Percentiles rank a stretch among this genome's conserved stretches.
Conservation (phyloP, 352 stramenopile species). For the Phytophthora cactorum region DNA sequence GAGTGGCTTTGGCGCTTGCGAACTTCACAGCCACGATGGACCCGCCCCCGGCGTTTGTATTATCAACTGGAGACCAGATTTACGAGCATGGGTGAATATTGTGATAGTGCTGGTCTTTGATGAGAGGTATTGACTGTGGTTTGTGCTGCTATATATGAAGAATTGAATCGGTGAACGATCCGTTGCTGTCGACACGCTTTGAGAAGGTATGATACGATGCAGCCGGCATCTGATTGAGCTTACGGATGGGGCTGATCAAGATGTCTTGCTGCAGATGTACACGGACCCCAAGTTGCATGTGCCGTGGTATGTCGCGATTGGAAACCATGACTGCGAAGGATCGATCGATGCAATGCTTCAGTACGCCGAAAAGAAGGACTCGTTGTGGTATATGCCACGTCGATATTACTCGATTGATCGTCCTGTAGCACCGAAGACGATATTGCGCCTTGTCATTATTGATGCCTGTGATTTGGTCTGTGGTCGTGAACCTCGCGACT, state of each 20-base stretch:
- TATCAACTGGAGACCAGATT: constrained; percentile 88
- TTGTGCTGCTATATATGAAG: constrained; percentile 29
- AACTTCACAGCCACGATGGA: constrained; percentile 60
- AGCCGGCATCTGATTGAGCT: not conserved
- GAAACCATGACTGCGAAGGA: constrained; percentile 90
- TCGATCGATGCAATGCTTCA: constrained; percentile 82
- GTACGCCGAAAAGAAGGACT: constrained; percentile 73
- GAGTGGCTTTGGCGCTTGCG: constrained; percentile 70
- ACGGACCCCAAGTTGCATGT: constrained; percentile 62
- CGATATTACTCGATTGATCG: constrained; percentile 85
- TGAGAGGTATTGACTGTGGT: constrained; percentile 1
- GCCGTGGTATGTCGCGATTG: constrained; percentile 90
- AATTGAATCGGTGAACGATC: constrained; percentile 64
- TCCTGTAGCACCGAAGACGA: constrained; percentile 79
- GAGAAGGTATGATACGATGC: constrained; percentile 53
- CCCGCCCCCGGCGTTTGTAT: constrained; percentile 71
- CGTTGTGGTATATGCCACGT: constrained; percentile 80
- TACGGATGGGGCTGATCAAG: constrained; percentile 1
- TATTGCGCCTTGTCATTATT: constrained; percentile 79
- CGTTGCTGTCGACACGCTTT: constrained; percentile 70
- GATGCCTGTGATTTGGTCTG: constrained; percentile 88
- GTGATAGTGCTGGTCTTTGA: not conserved
- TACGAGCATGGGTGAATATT: constrained; percentile 77
- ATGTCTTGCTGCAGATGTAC: constrained; percentile 66
- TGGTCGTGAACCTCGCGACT: constrained; percentile 76